Conservation (phyloP, 345 rosid species). For the Trapa incisa region DNA sequence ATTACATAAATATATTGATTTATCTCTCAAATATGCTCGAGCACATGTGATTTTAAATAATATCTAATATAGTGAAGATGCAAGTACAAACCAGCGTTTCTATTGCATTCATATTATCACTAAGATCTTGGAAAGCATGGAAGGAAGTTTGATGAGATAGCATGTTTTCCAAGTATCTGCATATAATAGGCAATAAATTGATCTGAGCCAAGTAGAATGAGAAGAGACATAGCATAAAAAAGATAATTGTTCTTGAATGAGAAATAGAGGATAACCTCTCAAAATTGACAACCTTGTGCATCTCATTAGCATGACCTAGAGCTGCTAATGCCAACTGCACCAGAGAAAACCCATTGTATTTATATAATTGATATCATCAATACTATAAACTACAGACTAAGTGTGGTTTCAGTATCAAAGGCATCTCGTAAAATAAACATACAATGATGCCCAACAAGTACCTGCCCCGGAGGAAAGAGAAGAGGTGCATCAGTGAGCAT, state of each 20-base stretch:
- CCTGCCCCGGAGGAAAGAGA: constrained; percentile 92
- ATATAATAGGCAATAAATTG: constrained; percentile 3
- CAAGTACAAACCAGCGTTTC: constrained; percentile 41
- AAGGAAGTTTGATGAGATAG: constrained; percentile 44
- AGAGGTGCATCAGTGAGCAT: constrained; percentile 94
- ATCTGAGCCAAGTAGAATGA: background rate
- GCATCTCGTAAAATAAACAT: background rate
- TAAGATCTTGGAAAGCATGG: constrained; percentile 41
- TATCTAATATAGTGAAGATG: background rate
- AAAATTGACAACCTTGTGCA: constrained; percentile 46
- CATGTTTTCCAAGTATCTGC: constrained; percentile 53
- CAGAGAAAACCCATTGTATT: constrained; percentile 9
- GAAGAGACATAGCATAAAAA: background rate
- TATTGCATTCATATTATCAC: constrained; percentile 37
- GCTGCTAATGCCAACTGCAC: constrained; percentile 85
- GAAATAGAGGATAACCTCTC: constrained; percentile 26
- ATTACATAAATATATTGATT: background rate
- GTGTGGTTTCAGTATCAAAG: background rate
- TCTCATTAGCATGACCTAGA: constrained; percentile 51
- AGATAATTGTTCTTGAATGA: background rate
- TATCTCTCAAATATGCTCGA: background rate
- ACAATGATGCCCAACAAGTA: constrained; percentile 12
- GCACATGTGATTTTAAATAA: background rate
- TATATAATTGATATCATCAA: background rate
- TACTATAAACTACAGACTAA: too few species aligned